A percentile compares a stretch with the other conserved stretches of the same genome.
phyloP scores from a whole-genome alignment of 2,329 filamentous ascomycete genomes.

The Alternaria brassicae region DNA sequence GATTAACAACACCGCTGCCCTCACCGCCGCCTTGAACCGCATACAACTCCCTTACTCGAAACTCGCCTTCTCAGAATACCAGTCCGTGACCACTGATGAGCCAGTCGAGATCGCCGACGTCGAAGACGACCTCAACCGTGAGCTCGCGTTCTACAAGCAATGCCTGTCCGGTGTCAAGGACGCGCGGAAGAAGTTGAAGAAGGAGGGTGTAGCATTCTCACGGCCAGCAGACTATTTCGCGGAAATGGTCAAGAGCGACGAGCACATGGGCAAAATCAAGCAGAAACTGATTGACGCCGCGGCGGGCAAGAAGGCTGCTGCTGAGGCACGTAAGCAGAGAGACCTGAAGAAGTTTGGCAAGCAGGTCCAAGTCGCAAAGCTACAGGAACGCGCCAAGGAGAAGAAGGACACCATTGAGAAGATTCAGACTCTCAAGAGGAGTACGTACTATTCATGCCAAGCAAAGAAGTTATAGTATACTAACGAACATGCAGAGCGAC shows the following conservation, averaged over 20 bases:
- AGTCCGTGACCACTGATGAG: constrained; percentile 73
- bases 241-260: constrained; percentile 98
- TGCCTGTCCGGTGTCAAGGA: constrained; percentile 78
- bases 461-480: constrained; percentile 3
- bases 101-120: constrained; percentile 80
- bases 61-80: constrained; percentile 83
- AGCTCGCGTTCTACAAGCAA: constrained; percentile 92
- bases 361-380: constrained; percentile 93
- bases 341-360: constrained; percentile 99
- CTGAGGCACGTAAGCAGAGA: constrained; percentile 88
- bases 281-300: constrained; percentile 91
- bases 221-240: constrained; percentile 95
- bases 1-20: constrained; percentile 94
- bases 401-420: constrained; percentile 95
- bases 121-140: constrained; percentile 89
- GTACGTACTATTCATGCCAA: constrained; percentile 62
- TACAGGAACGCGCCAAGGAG: constrained; percentile 91
- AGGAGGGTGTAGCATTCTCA: constrained; percentile 84
- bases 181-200: constrained; percentile 76
- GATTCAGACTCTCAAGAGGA: constrained; percentile 93
- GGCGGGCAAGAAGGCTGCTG: constrained; percentile 86
- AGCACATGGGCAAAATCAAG: constrained; percentile 97
- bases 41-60: constrained; percentile 73
- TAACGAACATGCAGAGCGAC: constrained; percentile 71
- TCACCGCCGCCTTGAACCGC: constrained; percentile 79